Base-by-base conservation (phyloP, 345 rosid species). In the Microcos paniculata region DNA sequence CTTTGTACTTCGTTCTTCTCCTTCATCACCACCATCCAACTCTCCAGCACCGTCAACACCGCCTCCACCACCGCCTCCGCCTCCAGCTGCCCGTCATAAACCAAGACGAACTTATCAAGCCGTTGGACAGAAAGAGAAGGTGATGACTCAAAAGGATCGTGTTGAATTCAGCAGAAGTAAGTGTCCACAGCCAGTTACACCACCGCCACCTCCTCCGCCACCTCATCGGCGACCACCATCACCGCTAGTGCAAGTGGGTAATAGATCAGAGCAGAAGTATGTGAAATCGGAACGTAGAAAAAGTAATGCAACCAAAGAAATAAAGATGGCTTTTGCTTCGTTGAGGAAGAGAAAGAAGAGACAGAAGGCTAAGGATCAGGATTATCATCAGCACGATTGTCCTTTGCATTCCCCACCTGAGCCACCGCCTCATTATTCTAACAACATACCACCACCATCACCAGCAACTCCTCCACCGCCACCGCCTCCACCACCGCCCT, bases 381-480 rank as follows among this genome's bases (percentile, higher is more conserved):
- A 35, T 4, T 19, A 63, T 26, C 43, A 23, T 1, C 57, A 46
- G 56, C 72, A 55, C 4, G 82, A 79, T 15, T 62, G 66, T 18
- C 67, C 68, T 11, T 49, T 56, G 72, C 82, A 72, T 12, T 62
- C 45, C 62, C 70, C 81, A 45, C 51, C 62, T 0, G 83, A 83
- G 57, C 21, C 45, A 10, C 67, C 76, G 31, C 74, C 73, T 42
- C 65, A 63, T 23, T 73, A 78, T 64, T 78, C 81, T n/a, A 71
- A 82, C 12, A 30, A 63, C 1, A 13, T 56, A 16, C 89, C 85
- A 23, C 88, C 94, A 46, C 81, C 86, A 14, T 77, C 86, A 7
- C 88, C 91, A 4, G 87, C 90, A 1, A 89, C 93, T 0, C 91
- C 95, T 5, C 94, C 98, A 0, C 97, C 95, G 0, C 94, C 91